Evolutionary conservation across 2,329 filamentous ascomycete genomes (phyloP).

Genomic region (Epichloe elymi): DNA sequence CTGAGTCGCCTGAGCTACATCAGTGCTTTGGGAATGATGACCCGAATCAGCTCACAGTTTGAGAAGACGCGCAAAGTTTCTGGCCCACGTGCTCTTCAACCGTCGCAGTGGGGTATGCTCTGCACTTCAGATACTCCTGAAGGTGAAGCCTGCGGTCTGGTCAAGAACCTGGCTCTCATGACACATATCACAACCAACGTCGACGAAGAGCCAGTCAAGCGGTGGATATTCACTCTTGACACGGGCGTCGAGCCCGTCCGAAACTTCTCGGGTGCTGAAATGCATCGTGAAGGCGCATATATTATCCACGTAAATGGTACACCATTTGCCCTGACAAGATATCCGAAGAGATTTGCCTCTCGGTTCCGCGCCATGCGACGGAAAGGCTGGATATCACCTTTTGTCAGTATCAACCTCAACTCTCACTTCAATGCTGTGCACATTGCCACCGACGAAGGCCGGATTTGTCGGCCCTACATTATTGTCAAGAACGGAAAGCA

Average conservation of each 20-base stretch:
- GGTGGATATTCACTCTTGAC: conserved; percentile 76
- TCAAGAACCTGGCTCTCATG: conserved; percentile 97
- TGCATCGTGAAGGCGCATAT: conserved; percentile 74
- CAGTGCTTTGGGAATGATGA: conserved; percentile 98
- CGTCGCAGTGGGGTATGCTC: conserved; percentile 96
- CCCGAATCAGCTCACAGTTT: conserved; percentile 93
- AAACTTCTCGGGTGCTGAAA: conserved; percentile 60
- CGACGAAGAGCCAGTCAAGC: conserved; percentile 78
- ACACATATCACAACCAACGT: conserved; percentile 97
- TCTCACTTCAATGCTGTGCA: conserved; percentile 84
- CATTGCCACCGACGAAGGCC: conserved; percentile 91
- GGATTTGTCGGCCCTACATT: conserved; percentile 91
- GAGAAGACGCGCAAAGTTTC: conserved; percentile 97
- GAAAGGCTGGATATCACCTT: conserved; percentile 85
- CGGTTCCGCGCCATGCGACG: conserved; percentile 78
- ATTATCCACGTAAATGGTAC: conserved; percentile 94
- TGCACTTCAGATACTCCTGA: conserved; percentile 96
- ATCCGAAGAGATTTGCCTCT: conserved; percentile 75
- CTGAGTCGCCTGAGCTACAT: conserved; percentile 94
- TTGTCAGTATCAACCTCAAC: conserved; percentile 94
- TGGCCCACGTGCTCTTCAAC: conserved; percentile 87
- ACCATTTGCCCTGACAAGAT: conserved; percentile 72
- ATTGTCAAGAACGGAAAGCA: conserved; percentile 82
- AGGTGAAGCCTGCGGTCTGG: conserved; percentile 93
- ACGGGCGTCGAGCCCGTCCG: conserved; percentile 69